Conservation (phyloP, 805 yeast genomes). For the Dipodascopsis uninucleata region DNA sequence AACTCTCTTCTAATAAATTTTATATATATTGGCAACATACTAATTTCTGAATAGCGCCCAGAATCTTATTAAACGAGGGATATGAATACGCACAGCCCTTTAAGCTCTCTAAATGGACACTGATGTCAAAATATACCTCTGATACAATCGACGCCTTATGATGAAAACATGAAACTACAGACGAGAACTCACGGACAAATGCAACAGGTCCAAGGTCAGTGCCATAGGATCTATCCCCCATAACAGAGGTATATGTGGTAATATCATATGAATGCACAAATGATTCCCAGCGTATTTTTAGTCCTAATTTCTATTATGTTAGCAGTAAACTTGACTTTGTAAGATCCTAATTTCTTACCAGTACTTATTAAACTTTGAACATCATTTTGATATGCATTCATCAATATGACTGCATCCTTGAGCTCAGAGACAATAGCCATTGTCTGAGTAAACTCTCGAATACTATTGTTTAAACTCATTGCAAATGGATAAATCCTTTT, state of each 20-base stretch:
- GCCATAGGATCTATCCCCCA: slow-evolving; percentile 4
- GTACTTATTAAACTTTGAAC: slow-evolving; percentile 38
- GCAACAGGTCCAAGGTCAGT: slow-evolving; percentile 35
- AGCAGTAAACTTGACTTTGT: too few species aligned
- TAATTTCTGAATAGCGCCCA: slow-evolving; percentile 38
- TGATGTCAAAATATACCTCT: slow-evolving; percentile 34
- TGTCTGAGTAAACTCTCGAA: slow-evolving; percentile 42
- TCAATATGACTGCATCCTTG: slow-evolving; percentile 43
- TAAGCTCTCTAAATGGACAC: slow-evolving; percentile 30
- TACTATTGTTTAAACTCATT: slow-evolving; percentile 49
- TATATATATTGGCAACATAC: too few species aligned
- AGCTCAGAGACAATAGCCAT: slow-evolving; percentile 38
- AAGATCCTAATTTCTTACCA: too few species aligned
- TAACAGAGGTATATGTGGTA: slow-evolving; percentile 29
- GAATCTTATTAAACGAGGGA: slow-evolving; percentile 21
- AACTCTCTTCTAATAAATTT: background rate
- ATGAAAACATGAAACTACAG: slow-evolving; percentile 35
- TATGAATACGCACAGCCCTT: slow-evolving; percentile 32
- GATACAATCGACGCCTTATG: slow-evolving; percentile 35
- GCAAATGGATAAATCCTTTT: slow-evolving; percentile 57
- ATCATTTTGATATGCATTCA: slow-evolving; percentile 38
- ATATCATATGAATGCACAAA: slow-evolving; percentile 50
- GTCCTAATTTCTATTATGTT: too few species aligned
- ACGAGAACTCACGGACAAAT: slow-evolving; percentile 37
- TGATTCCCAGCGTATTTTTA: slow-evolving; percentile 52